Evolutionary conservation across 1,284 basidiomycete species (phyloP).

Genomic region (Porogramme epimiltina): DNA sequence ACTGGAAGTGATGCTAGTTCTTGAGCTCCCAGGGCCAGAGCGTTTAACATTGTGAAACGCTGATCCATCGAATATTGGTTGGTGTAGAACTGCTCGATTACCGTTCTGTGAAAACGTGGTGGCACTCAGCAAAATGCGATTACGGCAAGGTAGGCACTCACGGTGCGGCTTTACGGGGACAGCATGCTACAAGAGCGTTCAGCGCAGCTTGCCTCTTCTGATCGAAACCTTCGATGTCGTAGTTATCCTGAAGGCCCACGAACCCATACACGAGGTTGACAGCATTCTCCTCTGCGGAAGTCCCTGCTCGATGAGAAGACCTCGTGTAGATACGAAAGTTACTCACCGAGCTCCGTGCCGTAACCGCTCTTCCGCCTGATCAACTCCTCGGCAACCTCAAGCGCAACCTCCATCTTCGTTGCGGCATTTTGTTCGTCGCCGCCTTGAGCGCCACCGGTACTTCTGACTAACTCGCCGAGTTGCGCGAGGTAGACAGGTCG

Average conservation of each 20-base stretch:
- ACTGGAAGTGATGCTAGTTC: slow-evolving; percentile 78
- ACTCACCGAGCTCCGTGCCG: slow-evolving; percentile 82
- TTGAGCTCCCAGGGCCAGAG: slow-evolving; percentile 82
- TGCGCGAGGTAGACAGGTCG: slow-evolving; percentile 85
- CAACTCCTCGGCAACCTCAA: slow-evolving; percentile 77
- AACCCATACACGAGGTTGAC: slow-evolving; percentile 79
- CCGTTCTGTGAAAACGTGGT: too few species aligned
- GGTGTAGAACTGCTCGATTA: slow-evolving; percentile 93
- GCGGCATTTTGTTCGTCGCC: slow-evolving; percentile 70
- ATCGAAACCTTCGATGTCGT: slow-evolving; percentile 80
- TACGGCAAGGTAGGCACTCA: slow-evolving; percentile 59
- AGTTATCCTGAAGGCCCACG: slow-evolving; percentile 82
- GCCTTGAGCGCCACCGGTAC: slow-evolving; percentile 43
- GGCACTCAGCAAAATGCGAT: not conserved
- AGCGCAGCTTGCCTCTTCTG: slow-evolving; percentile 75
- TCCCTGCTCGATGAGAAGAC: not conserved
- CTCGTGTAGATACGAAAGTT: not conserved
- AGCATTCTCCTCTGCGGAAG: slow-evolving; percentile 77
- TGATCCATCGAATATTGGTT: slow-evolving; percentile 89
- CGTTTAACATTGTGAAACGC: slow-evolving; percentile 82
- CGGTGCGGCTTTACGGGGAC: slow-evolving; percentile 78
- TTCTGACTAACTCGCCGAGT: slow-evolving; percentile 70
- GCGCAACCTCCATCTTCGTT: slow-evolving; percentile 75
- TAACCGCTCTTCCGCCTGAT: slow-evolving; percentile 81
- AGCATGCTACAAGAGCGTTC: slow-evolving; percentile 79